Evolutionary conservation across 2,329 filamentous ascomycete genomes (phyloP), one percentile per base, ranked within the genome.

Genomic region (Cordyceps sp.): DNA sequence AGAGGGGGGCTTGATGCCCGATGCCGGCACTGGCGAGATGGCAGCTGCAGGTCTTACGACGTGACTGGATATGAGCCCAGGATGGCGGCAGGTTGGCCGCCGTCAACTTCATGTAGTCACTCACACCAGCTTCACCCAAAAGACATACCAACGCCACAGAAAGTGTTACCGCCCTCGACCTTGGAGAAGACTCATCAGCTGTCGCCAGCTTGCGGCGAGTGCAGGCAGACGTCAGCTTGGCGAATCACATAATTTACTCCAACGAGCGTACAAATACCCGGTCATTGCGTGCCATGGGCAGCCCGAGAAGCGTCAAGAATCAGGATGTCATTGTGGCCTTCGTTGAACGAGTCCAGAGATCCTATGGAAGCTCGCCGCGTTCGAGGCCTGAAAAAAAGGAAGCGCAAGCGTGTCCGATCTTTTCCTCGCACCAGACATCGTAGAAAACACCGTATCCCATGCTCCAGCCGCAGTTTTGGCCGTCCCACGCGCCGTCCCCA

Each of bases 1-100:
- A 83, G 48, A 69, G 85, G 48, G 85, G 88, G 15, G 40, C 52
- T 7, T 57, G 39, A 35, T 29, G 5, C 8, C 16, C 7, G 12
- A 23, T 23, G 21, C n/a, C n/a, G 21, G 12, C 21, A 23, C 7
- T 23, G 21, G 7, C 21, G 21, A 23, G 21, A 23, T 12, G 21
- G 21, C 21, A 7, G 7, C 12, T 23, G n/a, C n/a, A n/a, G n/a
- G n/a, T n/a, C n/a, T n/a, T n/a, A n/a, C n/a, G n/a, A n/a, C n/a
- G n/a, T n/a, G n/a, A n/a, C n/a, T n/a, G n/a, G n/a, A n/a, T n/a
- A n/a, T n/a, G n/a, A n/a, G n/a, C n/a, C n/a, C n/a, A n/a, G n/a
- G n/a, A n/a, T n/a, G n/a, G n/a, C n/a, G n/a, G n/a, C n/a, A n/a
- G n/a, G n/a, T n/a, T n/a, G n/a, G n/a, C n/a, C n/a, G n/a, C n/a